These are phyloP conservation scores for Naganishia vaughanmartiniae DNA, from an alignment of 768 basidiomycete species.

Conservation along the genomic window DNA sequence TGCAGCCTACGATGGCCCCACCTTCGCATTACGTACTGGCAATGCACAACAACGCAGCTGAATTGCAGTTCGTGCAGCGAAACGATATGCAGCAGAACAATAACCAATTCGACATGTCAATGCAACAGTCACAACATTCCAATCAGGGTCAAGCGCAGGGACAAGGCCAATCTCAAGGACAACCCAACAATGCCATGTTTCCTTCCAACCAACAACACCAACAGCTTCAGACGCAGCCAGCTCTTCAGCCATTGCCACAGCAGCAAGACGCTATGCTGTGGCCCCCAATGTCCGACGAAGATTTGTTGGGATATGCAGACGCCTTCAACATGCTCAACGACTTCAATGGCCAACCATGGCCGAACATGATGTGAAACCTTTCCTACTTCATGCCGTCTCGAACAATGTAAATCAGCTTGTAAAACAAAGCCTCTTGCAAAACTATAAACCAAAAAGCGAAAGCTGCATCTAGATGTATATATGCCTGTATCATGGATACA, in stretches of 20 bases:
- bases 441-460: background rate
- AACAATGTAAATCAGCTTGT: background rate
- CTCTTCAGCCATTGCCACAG: background rate
- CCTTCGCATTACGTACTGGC: conserved; percentile 23
- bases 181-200: no score
- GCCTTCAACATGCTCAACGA: conserved; percentile 14
- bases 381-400: background rate
- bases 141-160: no score
- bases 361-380: conserved; percentile 12
- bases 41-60: conserved; percentile 5
- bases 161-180: no score
- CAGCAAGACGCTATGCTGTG: background rate
- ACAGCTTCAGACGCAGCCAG: no score
- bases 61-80: conserved; percentile 14
- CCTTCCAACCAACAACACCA: background rate
- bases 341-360: conserved; percentile 11
- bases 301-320: conserved; percentile 18
- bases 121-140: no score
- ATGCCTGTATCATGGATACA: background rate
- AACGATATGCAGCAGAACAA: background rate
- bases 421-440: background rate
- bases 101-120: background rate
- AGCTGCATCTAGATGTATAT: conserved; percentile 9
- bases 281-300: conserved; percentile 17
- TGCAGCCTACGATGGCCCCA: background rate